Percentiles rank a stretch among this genome's conserved stretches.
These are phyloP conservation scores for Leucocoprinus leucothites DNA, from an alignment of 768 basidiomycete genomes.

Conservation along the genomic window DNA sequence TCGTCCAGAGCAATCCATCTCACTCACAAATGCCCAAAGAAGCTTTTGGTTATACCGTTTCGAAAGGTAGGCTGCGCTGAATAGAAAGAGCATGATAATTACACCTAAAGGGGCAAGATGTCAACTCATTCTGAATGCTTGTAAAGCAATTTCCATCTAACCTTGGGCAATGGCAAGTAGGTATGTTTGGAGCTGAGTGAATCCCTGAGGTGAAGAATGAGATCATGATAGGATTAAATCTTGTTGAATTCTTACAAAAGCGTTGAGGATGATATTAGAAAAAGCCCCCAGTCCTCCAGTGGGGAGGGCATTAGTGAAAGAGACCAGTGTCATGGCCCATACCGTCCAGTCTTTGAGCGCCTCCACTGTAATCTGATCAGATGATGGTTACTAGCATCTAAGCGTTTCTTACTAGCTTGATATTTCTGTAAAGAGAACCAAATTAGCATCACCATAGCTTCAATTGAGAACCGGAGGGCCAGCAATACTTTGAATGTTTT, in stretches of 20 bases:
- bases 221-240: background rate
- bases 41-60: slow-evolving; percentile 42
- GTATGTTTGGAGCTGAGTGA: slow-evolving; percentile 45
- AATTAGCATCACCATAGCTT: background rate
- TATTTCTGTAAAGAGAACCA: slow-evolving; percentile 15
- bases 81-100: slow-evolving; percentile 41
- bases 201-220: slow-evolving; percentile 30
- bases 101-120: slow-evolving; percentile 20
- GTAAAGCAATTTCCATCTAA: background rate
- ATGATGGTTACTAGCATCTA: background rate
- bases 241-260: slow-evolving; percentile 29
- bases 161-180: slow-evolving; percentile 48
- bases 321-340: slow-evolving; percentile 43
- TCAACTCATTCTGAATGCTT: background rate
- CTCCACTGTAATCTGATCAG: slow-evolving; percentile 27
- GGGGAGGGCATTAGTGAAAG: slow-evolving; percentile 45
- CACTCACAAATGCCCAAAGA: slow-evolving; percentile 38
- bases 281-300: slow-evolving; percentile 49
- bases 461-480: background rate
- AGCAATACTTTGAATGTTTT: slow-evolving; percentile 44
- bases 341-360: slow-evolving; percentile 43
- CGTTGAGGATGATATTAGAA: slow-evolving; percentile 49
- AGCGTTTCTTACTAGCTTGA: slow-evolving; percentile 28
- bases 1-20: background rate
- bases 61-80: slow-evolving; percentile 39